These are phyloP conservation scores for Barnettozyma californica DNA, from an alignment of 805 yeast species.

Conservation along the genomic window DNA sequence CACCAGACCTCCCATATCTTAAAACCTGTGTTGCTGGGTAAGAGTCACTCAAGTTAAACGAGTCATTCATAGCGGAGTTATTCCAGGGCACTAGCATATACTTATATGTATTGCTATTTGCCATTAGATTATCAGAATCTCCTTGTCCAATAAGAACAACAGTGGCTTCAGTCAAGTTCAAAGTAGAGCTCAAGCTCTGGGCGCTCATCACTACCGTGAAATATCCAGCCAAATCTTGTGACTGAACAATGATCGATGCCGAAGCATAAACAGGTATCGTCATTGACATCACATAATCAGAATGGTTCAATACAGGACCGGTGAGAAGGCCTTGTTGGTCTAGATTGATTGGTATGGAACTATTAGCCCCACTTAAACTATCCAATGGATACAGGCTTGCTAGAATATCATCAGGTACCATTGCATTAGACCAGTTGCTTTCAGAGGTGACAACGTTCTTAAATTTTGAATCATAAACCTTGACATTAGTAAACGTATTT, in stretches of 20 bases:
- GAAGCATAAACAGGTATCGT: conserved; percentile 73
- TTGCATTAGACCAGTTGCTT: conserved; percentile 34
- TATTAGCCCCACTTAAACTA: conserved; percentile 23
- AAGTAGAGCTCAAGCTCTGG: conserved; percentile 34
- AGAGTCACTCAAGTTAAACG: conserved; percentile 26
- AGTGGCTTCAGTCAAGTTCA: conserved; percentile 33
- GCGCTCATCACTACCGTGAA: conserved; percentile 54
- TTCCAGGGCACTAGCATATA: conserved; percentile 36
- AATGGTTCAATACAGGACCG: conserved; percentile 56
- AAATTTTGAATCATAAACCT: conserved; percentile 59
- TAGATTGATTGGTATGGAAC: conserved; percentile 40
- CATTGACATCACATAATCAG: conserved; percentile 57
- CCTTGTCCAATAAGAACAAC: conserved; percentile 22
- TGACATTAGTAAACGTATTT: conserved; percentile 55
- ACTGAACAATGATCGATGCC: conserved; percentile 56
- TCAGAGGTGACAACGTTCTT: conserved; percentile 40
- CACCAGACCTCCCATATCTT: conserved; percentile 36
- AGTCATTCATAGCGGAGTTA: conserved; percentile 12
- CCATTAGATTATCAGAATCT: conserved; percentile 15
- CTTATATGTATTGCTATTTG: conserved; percentile 26
- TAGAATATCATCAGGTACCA: conserved; percentile 28
- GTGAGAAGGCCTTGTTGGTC: conserved; percentile 45
- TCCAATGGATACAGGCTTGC: conserved; percentile 46
- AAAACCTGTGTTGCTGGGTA: conserved; percentile 34
- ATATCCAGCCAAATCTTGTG: conserved; percentile 56